Conservation (phyloP, 1,139 yeast species). For the Magnusiomyces starmeri region DNA sequence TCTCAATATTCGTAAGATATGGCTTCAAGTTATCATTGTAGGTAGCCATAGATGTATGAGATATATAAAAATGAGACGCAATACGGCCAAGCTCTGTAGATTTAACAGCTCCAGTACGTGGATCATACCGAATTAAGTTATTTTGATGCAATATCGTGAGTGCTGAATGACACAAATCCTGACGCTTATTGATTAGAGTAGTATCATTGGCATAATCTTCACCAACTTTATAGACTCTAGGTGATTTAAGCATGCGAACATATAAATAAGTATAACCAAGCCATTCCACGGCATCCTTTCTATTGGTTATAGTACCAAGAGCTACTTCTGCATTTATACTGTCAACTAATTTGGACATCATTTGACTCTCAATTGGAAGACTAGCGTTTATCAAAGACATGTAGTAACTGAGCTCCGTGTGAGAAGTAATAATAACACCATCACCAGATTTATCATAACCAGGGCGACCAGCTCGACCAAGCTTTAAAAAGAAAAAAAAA, state of each 20-base stretch:
- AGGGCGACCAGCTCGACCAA: constrained; percentile 96
- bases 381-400: constrained; percentile 85
- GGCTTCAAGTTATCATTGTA: constrained; percentile 60
- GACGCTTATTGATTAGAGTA: constrained; percentile 45
- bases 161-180: constrained; percentile 73
- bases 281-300: constrained; percentile 74
- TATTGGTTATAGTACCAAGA: constrained; percentile 52
- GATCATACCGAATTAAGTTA: constrained; percentile 55
- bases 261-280: constrained; percentile 70
- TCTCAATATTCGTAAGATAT: constrained; percentile 61
- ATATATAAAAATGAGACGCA: constrained; percentile 81
- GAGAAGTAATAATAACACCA: constrained; percentile 87
- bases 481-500: constrained; percentile 9
- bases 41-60: constrained; percentile 55
- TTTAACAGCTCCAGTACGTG: constrained; percentile 39
- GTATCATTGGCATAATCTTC: constrained; percentile 52
- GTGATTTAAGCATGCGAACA: constrained; percentile 71
- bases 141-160: constrained; percentile 48
- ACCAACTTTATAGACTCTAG: constrained; percentile 70
- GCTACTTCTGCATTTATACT: constrained; percentile 82
- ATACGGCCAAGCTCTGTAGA: constrained; percentile 78
- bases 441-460: constrained; percentile 88
- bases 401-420: constrained; percentile 79
- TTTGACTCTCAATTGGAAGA: constrained; percentile 85
- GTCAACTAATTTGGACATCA: constrained; percentile 65